A percentile compares a stretch with the other conserved stretches of the same genome.
Evolutionary conservation across 805 yeast genomes (phyloP).

Genomic region (Kluyveromyces nonfermentans): DNA sequence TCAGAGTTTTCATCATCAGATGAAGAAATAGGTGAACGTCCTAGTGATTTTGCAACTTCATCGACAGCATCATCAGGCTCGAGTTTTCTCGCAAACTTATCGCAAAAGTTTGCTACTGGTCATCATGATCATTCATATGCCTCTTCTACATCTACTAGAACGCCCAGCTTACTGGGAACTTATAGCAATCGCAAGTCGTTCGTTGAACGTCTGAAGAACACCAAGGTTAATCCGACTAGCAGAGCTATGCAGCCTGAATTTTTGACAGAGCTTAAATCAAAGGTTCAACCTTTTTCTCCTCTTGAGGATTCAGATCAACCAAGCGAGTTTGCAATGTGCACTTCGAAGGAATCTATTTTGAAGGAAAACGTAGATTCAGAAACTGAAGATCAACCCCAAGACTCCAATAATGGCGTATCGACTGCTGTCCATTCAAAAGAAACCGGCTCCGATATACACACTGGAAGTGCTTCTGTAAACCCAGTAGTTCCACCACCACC

Average conservation of each 20-base stretch:
- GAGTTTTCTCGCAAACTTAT: conserved; percentile 25
- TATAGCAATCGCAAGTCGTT: conserved; percentile 18
- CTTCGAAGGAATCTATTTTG: background rate
- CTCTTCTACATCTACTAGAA: conserved; percentile 1
- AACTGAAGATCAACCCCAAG: background rate
- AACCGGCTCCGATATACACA: too few species aligned
- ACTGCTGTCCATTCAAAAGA: too few species aligned
- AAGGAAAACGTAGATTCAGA: background rate
- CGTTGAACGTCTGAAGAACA: conserved; percentile 23
- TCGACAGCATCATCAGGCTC: conserved; percentile 8
- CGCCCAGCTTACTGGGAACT: conserved; percentile 7
- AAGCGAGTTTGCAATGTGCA: background rate
- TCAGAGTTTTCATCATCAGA: conserved; percentile 6
- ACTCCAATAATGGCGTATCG: background rate
- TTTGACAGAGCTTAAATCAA: conserved; percentile 19
- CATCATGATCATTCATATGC: conserved; percentile 2
- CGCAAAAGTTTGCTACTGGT: conserved; percentile 28
- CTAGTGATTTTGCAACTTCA: conserved; percentile 4
- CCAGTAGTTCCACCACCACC: conserved; percentile 11
- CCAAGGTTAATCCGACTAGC: background rate
- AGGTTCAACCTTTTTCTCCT: conserved; percentile 6
- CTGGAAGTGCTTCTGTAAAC: conserved; percentile 6
- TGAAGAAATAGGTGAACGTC: conserved; percentile 8
- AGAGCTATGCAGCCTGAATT: conserved; percentile 8
- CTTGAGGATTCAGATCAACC: background rate